A percentile compares a stretch with the other conserved stretches of the same genome.
Evolutionary conservation across 495 filamentous ascomycete genomes (phyloP).

Genomic region (Thermothielavioides terrestris): DNA sequence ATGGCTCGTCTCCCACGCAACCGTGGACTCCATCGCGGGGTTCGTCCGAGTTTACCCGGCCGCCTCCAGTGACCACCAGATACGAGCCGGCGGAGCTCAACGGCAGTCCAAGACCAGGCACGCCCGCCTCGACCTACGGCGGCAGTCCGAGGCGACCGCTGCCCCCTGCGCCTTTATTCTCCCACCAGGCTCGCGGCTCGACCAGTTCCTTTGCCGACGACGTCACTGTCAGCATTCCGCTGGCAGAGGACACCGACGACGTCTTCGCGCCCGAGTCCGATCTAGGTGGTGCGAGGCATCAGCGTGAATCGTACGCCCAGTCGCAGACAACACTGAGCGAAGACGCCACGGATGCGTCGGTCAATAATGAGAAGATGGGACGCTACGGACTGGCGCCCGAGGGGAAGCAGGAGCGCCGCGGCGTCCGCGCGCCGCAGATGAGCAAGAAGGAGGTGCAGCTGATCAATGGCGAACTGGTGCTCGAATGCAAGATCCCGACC

Average conservation of each 20-base stretch:
- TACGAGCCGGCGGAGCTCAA: constrained; percentile 88
- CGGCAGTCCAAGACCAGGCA: constrained; percentile 82
- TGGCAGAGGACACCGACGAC: constrained; percentile 54
- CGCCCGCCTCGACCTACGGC: constrained; percentile 77
- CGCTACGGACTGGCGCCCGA: constrained; percentile 85
- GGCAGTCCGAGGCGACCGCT: constrained; percentile 78
- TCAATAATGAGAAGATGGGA: constrained; percentile 47
- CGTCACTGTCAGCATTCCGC: constrained; percentile 51
- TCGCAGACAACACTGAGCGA: constrained; percentile 44
- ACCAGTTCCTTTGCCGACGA: constrained; percentile 38
- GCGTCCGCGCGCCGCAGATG: constrained; percentile 80
- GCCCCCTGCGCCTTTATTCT: constrained; percentile 85
- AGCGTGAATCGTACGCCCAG: constrained; percentile 54
- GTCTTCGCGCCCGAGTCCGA: constrained; percentile 61
- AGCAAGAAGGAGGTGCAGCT: constrained; percentile 88
- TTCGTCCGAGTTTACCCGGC: constrained; percentile 54
- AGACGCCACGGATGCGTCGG: constrained; percentile 31
- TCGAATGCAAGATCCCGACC: constrained; percentile 98
- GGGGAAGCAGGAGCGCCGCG: constrained; percentile 72
- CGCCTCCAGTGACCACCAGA: constrained; percentile 55
- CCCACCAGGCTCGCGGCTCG: constrained; percentile 28
- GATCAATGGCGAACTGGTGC: constrained; percentile 92
- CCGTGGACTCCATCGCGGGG: constrained; percentile 63
- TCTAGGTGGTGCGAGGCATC: constrained; percentile 31
- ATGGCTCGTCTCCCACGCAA: constrained; percentile 43